phyloP scores from a whole-genome alignment of 495 filamentous ascomycete genomes.

The Penicillium riverlandense region DNA sequence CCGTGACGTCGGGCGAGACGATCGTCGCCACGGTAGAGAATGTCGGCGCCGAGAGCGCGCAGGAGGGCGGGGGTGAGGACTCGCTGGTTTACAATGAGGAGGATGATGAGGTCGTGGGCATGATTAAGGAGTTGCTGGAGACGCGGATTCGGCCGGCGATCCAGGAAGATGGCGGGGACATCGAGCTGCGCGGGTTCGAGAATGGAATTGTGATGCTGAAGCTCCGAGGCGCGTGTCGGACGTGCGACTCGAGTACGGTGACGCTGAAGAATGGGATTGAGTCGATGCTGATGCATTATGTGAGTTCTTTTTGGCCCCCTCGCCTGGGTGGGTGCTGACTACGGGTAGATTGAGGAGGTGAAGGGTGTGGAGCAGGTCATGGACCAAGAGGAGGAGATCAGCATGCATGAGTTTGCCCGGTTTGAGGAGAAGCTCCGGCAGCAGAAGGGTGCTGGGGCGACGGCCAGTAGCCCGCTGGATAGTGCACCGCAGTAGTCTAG shows the following conservation, averaged over 20 bases:
- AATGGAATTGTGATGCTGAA: slow-evolving; percentile 81
- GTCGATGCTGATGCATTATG: slow-evolving; percentile 88
- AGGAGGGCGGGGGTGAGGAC: slow-evolving; percentile 52
- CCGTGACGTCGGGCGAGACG: slow-evolving; percentile 70
- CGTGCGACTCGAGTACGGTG: slow-evolving; percentile 92
- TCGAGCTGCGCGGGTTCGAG: slow-evolving; percentile 86
- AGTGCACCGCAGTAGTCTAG: slow-evolving; percentile 31
- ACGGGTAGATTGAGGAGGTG: slow-evolving; percentile 81
- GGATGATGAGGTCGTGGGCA: slow-evolving; percentile 86
- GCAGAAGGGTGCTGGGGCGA: slow-evolving; percentile 56
- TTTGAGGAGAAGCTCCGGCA: slow-evolving; percentile 91
- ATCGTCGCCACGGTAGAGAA: slow-evolving; percentile 70
- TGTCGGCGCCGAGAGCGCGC: slow-evolving; percentile 45
- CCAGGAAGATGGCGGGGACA: slow-evolving; percentile 95
- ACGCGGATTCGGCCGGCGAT: slow-evolving; percentile 91
- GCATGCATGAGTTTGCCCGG: slow-evolving; percentile 82
- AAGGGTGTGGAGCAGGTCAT: slow-evolving; percentile 85
- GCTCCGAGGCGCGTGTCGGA: slow-evolving; percentile 85
- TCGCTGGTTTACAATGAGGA: slow-evolving; percentile 73
- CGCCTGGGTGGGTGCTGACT: slow-evolving; percentile 13
- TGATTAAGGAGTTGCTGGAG: slow-evolving; percentile 98
- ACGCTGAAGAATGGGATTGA: slow-evolving; percentile 96
- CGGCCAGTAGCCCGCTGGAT: slow-evolving; percentile 58
- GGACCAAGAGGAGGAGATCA: slow-evolving; percentile 87
- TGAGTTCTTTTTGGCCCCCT: slow-evolving; percentile 22